A percentile compares a stretch with the other conserved stretches of the same genome.
phyloP scores from a whole-genome alignment of 208 protist genomes.

The Leptomonas seymouri region DNA sequence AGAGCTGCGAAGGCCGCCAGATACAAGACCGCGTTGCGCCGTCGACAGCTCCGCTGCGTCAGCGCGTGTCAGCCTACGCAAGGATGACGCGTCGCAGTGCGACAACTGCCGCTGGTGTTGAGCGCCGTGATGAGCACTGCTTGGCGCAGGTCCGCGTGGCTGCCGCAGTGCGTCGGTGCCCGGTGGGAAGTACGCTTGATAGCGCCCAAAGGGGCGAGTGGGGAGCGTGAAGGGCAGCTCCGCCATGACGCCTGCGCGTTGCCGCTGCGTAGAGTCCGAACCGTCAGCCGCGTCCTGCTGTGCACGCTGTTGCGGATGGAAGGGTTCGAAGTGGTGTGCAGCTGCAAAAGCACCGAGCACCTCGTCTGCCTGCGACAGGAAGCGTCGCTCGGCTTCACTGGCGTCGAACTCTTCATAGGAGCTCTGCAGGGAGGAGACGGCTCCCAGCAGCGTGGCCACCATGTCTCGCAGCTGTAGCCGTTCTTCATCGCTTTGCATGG shows the following conservation, averaged over 20 bases:
- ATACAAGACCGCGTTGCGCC: background rate
- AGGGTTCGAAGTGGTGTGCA: slow-evolving; percentile 6
- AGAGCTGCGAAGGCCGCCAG: background rate
- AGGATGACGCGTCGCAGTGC: background rate
- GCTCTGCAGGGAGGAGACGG: slow-evolving; percentile 27
- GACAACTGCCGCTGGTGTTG: background rate
- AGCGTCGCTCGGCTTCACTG: slow-evolving; percentile 14
- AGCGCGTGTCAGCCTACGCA: background rate
- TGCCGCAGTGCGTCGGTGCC: slow-evolving; percentile 52
- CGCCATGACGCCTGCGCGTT: background rate
- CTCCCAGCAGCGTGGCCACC: slow-evolving; percentile 14
- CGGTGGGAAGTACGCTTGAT: slow-evolving; percentile 55
- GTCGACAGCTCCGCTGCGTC: background rate
- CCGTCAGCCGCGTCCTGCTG: background rate
- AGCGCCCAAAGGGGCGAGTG: slow-evolving; percentile 40
- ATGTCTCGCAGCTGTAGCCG: slow-evolving; percentile 8
- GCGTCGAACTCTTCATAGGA: slow-evolving; percentile 3
- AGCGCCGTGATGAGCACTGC: background rate
- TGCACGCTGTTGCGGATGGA: background rate
- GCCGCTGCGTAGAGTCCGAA: background rate
- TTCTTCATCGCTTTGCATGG: background rate
- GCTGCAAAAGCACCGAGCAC: slow-evolving; percentile 13
- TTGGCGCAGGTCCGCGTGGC: slow-evolving; percentile 7
- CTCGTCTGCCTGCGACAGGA: slow-evolving; percentile 13
- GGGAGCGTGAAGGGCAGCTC: slow-evolving; percentile 42